Base-by-base conservation (phyloP, 306 rosid genomes). In the Aeschynomene evenia region DNA sequence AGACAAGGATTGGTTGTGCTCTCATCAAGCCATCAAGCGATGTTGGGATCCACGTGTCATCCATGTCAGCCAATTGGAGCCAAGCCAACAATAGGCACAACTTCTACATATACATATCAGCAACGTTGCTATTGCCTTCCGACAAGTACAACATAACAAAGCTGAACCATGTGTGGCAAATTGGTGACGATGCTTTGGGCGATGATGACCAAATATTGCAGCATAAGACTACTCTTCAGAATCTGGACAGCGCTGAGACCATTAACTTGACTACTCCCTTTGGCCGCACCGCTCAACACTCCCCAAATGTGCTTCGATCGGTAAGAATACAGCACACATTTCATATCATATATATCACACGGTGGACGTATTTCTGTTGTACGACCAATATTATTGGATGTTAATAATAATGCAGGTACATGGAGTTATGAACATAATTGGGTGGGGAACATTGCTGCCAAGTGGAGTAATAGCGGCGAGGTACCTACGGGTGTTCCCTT, bases 101-200 rank as follows among this genome's bases (percentile, higher is more conserved):
- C 0, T 51, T 70, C 15, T 24, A 69, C 64, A 54, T 74, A 1
- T 15, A 6, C 15, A 4, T 93, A 2, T 72, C 33, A 12, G 97
- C 86, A 0, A 77, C 7, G 2, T 42, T 93, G 23, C 3, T 9
- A n/a, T 85, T 90, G 1, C 77, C 84, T 45, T 6, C 40, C 1
- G 0, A 29, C 0, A 0, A 0, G 0, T 90, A 85, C 26, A 11
- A 88, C 19, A 45, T 67, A 6, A 4, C 75, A 0, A 76, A 1
- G 80, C 18, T 93, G 57, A 76, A 80, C 62, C 91, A 88, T 69
- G 96, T 90, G 45, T 93, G 98, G 98, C 98, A 90, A 71, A 81
- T 84, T 62, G 97, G 97, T 4, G 1, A 23, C 1, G n/a, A 0
- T 0, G 77, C 72, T n/a, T n/a, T n/a, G n/a, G n/a, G n/a, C 26